phyloP scores from a whole-genome alignment of 257 asterid genomes.

The Primulina eburnea region DNA sequence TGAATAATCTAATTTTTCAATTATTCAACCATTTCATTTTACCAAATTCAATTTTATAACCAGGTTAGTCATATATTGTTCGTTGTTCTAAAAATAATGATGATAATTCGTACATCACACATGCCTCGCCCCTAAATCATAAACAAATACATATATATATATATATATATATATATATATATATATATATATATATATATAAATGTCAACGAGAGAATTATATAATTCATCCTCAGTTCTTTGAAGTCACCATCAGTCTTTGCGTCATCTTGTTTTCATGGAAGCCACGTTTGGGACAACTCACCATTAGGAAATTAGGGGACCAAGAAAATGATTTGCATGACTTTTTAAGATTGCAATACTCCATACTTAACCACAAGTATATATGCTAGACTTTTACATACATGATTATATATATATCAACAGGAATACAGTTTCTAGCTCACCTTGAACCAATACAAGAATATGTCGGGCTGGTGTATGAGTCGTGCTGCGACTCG shows the following conservation, averaged over 20 bases:
- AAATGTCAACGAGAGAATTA: neutral
- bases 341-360: constrained; percentile 24
- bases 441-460: constrained; percentile 1
- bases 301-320: constrained; percentile 34
- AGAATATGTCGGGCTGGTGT: constrained; percentile 49
- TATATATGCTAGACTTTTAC: neutral
- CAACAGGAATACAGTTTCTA: neutral
- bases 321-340: constrained; percentile 37
- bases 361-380: constrained; percentile 17
- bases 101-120: too few relatives aligned
- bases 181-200: too few relatives aligned
- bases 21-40: too few relatives aligned
- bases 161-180: too few relatives aligned
- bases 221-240: too few relatives aligned
- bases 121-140: too few relatives aligned
- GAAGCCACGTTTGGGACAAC: constrained; percentile 51
- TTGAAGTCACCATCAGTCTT: constrained; percentile 30
- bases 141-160: too few relatives aligned
- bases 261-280: constrained; percentile 39
- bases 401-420: neutral
- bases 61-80: too few relatives aligned
- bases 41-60: too few relatives aligned
- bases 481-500: constrained; percentile 42
- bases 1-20: too few relatives aligned
- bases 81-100: too few relatives aligned